phyloP scores from a whole-genome alignment of 352 stramenopile genomes.

The Phytopythium helicoides region DNA sequence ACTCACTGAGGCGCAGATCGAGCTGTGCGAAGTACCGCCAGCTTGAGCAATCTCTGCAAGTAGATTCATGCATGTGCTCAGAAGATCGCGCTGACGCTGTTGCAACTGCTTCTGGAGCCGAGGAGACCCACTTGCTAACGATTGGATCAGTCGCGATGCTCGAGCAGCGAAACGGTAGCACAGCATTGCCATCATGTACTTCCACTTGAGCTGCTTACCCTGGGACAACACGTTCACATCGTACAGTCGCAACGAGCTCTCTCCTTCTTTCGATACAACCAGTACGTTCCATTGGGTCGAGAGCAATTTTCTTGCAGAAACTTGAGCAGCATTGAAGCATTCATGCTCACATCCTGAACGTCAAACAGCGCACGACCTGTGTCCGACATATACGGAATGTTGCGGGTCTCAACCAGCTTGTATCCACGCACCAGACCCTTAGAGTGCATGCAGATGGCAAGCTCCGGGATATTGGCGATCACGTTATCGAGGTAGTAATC shows the following conservation, averaged over 20 bases:
- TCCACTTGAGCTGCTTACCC: slow-evolving; percentile 87
- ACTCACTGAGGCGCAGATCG: slow-evolving; percentile 76
- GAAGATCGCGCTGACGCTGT: slow-evolving; percentile 68
- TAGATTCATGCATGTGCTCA: slow-evolving; percentile 74
- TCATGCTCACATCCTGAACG: slow-evolving; percentile 84
- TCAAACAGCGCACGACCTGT: slow-evolving; percentile 65
- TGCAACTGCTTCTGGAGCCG: slow-evolving; percentile 63
- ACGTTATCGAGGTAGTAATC: slow-evolving; percentile 90
- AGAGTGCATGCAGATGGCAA: slow-evolving; percentile 87
- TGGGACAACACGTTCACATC: slow-evolving; percentile 81
- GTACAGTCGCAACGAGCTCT: slow-evolving; percentile 76
- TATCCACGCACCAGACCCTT: slow-evolving; percentile 83
- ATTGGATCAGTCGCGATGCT: slow-evolving; percentile 61
- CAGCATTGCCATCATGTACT: slow-evolving; percentile 91
- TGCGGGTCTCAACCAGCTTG: slow-evolving; percentile 77
- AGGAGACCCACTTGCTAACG: slow-evolving; percentile 49
- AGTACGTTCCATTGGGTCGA: slow-evolving; percentile 81
- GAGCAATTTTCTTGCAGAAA: slow-evolving; percentile 86
- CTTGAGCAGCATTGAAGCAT: slow-evolving; percentile 83
- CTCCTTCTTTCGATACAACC: slow-evolving; percentile 78
- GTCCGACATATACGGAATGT: slow-evolving; percentile 83
- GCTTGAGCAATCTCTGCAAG: slow-evolving; percentile 66
- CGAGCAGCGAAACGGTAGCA: slow-evolving; percentile 84
- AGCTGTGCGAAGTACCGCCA: slow-evolving; percentile 58
- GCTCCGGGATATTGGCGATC: slow-evolving; percentile 83